A percentile compares a stretch with the other conserved stretches of the same genome.
phyloP scores from a whole-genome alignment of 805 yeast genomes.

The Kodamaea kakaduensis region DNA sequence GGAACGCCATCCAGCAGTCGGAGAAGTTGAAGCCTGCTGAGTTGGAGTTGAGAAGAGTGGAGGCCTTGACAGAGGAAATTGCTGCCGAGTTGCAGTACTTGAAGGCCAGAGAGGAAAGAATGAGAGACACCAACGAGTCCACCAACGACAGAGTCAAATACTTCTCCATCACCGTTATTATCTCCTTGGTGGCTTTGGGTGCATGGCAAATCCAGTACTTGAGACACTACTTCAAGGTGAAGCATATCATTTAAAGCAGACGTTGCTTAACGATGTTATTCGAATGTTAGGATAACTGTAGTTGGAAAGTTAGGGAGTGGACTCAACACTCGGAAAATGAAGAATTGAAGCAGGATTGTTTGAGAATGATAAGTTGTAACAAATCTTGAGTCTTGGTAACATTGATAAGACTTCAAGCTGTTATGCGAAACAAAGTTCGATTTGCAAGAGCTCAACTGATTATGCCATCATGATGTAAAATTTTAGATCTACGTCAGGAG shows the following conservation, averaged over 20 bases:
- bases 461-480: too few species aligned
- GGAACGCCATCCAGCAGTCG: conserved; percentile 90
- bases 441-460: too few species aligned
- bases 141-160: conserved; percentile 90
- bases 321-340: too few species aligned
- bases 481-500: too few species aligned
- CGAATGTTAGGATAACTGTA: too few species aligned
- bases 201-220: conserved; percentile 90
- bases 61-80: conserved; percentile 82
- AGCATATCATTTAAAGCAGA: conserved; percentile 71
- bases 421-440: too few species aligned
- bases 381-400: too few species aligned
- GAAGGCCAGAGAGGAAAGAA: conserved; percentile 80
- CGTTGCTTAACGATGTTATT: too few species aligned
- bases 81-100: conserved; percentile 76
- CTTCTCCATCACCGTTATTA: conserved; percentile 68
- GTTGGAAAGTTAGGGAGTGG: too few species aligned
- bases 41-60: conserved; percentile 80
- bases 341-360: too few species aligned
- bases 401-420: too few species aligned
- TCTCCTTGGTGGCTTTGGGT: conserved; percentile 73
- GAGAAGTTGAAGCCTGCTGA: conserved; percentile 93
- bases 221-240: conserved; percentile 86
- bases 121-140: conserved; percentile 95
- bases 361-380: too few species aligned